Evolutionary conservation across 352 stramenopile species (phyloP).

Genomic region (Phytophthora sp.): DNA sequence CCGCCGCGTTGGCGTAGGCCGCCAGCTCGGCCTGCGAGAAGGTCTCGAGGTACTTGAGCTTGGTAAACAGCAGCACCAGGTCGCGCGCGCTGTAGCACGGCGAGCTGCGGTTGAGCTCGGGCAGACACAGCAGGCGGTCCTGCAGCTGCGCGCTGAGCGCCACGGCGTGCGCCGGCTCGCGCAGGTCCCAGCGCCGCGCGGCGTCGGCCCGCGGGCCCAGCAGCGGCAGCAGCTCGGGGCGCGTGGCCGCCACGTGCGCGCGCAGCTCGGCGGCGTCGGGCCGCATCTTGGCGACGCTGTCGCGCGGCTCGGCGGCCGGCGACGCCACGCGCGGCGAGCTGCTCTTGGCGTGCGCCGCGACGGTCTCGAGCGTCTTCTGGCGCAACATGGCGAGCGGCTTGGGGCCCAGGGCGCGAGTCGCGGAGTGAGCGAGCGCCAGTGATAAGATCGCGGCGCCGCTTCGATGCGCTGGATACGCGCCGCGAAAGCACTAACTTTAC

Average conservation of each 20-base stretch:
- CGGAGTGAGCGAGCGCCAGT: conserved; percentile 16
- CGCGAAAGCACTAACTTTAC: no score
- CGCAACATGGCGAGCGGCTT: not conserved
- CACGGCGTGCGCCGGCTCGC: conserved; percentile 61
- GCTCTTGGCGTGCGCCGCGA: conserved; percentile 40
- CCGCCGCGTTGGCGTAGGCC: conserved; percentile 49
- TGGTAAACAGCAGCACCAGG: conserved; percentile 86
- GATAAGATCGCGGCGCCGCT: conserved; percentile 22
- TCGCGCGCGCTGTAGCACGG: conserved; percentile 80
- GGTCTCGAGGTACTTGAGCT: conserved; percentile 84
- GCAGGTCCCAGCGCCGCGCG: conserved; percentile 38
- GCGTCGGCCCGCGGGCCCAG: conserved; percentile 24
- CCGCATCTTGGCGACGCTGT: not conserved
- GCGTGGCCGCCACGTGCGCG: conserved; percentile 49
- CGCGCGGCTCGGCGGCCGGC: not conserved
- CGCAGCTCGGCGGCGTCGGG: conserved; percentile 30
- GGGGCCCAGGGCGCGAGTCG: conserved; percentile 8
- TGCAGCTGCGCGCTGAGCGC: conserved; percentile 71
- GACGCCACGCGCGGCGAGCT: conserved; percentile 33
- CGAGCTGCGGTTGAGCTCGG: conserved; percentile 81
- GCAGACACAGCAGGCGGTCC: conserved; percentile 73
- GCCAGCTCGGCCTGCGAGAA: conserved; percentile 65
- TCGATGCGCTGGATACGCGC: no score
- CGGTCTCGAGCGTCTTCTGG: conserved; percentile 38
- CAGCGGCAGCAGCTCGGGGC: conserved; percentile 67